Evolutionary conservation across 805 yeast genomes (phyloP).

Genomic region (Candida pseudoglaebosa): DNA sequence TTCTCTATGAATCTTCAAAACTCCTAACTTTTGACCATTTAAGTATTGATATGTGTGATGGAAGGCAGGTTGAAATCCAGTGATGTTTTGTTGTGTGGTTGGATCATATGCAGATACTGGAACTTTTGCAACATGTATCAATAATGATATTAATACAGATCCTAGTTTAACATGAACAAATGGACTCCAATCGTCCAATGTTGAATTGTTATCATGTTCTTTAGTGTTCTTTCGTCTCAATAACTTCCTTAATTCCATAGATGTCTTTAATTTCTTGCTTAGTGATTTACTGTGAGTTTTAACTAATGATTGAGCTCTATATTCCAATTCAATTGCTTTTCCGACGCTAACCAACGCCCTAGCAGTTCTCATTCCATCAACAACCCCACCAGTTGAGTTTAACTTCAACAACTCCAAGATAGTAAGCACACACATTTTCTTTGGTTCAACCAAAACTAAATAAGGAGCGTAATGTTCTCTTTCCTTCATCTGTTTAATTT

Average conservation of each 20-base stretch:
- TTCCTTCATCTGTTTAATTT: conserved; percentile 24
- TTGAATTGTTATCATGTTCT: conserved; percentile 9
- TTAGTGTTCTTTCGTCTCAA: conserved; percentile 19
- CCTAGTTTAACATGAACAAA: conserved; percentile 63
- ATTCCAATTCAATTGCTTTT: conserved; percentile 79
- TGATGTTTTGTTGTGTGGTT: conserved; percentile 58
- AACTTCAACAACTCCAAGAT: conserved; percentile 76
- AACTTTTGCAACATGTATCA: conserved; percentile 80
- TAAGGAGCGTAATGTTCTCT: conserved; percentile 73
- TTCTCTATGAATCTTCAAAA: conserved; percentile 68
- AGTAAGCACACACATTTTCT: conserved; percentile 78
- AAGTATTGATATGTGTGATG: conserved; percentile 82
- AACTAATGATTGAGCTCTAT: conserved; percentile 63
- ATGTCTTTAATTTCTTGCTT: conserved; percentile 38
- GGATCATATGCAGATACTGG: conserved; percentile 81
- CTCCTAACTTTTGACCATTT: conserved; percentile 77
- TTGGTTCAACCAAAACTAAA: conserved; percentile 65
- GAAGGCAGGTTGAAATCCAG: conserved; percentile 83
- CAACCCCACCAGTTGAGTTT: conserved; percentile 69
- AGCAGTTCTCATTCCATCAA: conserved; percentile 81
- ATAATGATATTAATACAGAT: conserved; percentile 66
- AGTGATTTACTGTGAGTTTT: conserved; percentile 53
- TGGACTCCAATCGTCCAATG: conserved; percentile 21
- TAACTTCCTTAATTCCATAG: conserved; percentile 45
- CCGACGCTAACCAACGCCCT: conserved; percentile 80